phyloP scores from a whole-genome alignment of 495 filamentous ascomycete species.

The Cetradonia linearis region DNA sequence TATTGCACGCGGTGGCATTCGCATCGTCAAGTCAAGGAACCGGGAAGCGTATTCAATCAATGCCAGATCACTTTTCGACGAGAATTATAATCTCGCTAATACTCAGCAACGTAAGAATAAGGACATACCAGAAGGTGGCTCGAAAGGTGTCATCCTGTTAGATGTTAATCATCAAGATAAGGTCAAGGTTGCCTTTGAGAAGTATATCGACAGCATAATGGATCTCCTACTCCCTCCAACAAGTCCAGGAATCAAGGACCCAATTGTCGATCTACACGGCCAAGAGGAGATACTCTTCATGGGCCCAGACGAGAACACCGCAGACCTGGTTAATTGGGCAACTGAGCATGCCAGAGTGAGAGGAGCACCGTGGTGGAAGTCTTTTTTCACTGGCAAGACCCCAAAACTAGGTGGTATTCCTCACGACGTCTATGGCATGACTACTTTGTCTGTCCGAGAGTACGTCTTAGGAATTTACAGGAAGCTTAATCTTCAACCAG shows the following conservation, averaged over 20 bases:
- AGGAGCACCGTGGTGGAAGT: conserved; percentile 98
- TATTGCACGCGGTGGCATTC: conserved; percentile 92
- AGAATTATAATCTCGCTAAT: conserved; percentile 97
- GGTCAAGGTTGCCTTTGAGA: conserved; percentile 84
- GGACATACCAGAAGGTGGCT: conserved; percentile 97
- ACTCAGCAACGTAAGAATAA: conserved; percentile 99
- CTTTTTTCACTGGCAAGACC: conserved; percentile 98
- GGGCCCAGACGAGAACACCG: conserved; percentile 98
- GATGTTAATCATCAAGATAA: conserved; percentile 92
- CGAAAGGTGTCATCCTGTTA: conserved; percentile 93
- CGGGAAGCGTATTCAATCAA: conserved; percentile 94
- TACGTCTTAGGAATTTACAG: conserved; percentile 95
- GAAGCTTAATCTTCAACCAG: conserved; percentile 79
- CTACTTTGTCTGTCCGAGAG: conserved; percentile 88
- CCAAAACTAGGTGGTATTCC: conserved; percentile 93
- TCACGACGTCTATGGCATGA: conserved; percentile 96
- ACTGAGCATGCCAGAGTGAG: conserved; percentile 83
- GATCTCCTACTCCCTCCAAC: conserved; percentile 82
- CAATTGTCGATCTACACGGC: conserved; percentile 87
- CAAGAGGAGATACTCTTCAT: conserved; percentile 95
- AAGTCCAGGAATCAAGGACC: conserved; percentile 96
- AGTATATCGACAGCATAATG: conserved; percentile 97
- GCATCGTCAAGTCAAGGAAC: conserved; percentile 95
- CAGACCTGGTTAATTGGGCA: conserved; percentile 94
- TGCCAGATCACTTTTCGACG: conserved; percentile 87